These are phyloP conservation scores for Phytopythium kandeliae DNA, from an alignment of 352 stramenopile species.

Conservation along the genomic window DNA sequence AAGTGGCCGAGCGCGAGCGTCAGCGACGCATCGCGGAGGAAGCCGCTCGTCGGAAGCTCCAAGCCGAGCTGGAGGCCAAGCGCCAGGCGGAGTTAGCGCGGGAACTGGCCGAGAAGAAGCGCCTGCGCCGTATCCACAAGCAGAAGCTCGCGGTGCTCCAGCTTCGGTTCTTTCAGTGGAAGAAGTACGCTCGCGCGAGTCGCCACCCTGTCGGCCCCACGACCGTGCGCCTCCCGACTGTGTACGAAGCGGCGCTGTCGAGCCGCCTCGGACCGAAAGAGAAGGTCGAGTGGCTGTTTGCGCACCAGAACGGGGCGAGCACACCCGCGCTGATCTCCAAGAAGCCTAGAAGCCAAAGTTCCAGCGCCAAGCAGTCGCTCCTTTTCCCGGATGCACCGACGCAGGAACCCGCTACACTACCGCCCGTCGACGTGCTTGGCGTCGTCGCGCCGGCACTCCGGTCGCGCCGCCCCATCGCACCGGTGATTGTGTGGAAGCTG, in stretches of 20 bases:
- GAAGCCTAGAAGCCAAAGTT: too few relatives aligned
- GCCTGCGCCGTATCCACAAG: constrained; percentile 25
- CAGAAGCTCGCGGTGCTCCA: constrained; percentile 45
- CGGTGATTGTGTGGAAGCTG: constrained; percentile 54
- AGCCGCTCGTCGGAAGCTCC: constrained; percentile 25
- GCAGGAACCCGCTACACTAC: neutral
- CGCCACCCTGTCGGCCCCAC: constrained; percentile 26
- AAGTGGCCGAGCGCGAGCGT: constrained; percentile 32
- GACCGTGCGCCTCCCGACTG: neutral
- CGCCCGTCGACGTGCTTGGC: constrained; percentile 24
- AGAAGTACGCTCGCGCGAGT: constrained; percentile 49
- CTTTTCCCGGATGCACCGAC: neutral
- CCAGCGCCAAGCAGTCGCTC: neutral
- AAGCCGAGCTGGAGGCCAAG: constrained; percentile 42
- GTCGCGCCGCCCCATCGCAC: constrained; percentile 8
- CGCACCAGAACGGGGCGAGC: neutral
- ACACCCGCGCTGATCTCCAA: constrained; percentile 1
- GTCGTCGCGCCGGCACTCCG: constrained; percentile 27
- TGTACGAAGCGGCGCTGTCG: neutral
- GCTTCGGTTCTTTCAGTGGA: constrained; percentile 57
- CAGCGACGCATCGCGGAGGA: constrained; percentile 36
- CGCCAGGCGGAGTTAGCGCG: constrained; percentile 38
- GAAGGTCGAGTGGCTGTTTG: constrained; percentile 6
- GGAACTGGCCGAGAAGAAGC: constrained; percentile 39
- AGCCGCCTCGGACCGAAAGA: neutral